Conservation (phyloP, 2,329 filamentous ascomycete genomes). For the Neofusicoccum kwambonambiense region DNA sequence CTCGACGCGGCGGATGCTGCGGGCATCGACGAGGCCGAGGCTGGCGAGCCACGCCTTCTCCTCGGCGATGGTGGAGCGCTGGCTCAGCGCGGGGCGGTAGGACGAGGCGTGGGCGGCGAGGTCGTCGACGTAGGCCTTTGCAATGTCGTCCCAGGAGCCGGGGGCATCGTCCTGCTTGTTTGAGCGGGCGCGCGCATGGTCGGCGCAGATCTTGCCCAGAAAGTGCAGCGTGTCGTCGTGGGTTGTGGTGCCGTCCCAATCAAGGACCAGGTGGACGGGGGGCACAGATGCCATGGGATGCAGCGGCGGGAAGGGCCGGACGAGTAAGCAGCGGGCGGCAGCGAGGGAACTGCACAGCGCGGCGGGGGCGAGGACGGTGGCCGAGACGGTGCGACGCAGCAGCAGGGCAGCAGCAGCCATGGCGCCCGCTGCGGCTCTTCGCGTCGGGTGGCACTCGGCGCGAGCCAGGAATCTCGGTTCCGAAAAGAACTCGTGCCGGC, state of each 20-base stretch:
- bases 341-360: neutral
- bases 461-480: neutral
- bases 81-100: constrained; percentile 27
- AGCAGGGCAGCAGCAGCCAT: neutral
- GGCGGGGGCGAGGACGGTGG: neutral
- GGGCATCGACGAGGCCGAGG: constrained; percentile 39
- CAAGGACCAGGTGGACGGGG: constrained; percentile 41
- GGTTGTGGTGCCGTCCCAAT: constrained; percentile 51
- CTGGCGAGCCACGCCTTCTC: constrained; percentile 40
- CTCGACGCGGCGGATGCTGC: constrained; percentile 42
- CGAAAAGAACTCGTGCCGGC: constrained; percentile 17
- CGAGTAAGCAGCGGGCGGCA: neutral
- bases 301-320: neutral
- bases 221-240: constrained; percentile 45
- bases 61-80: constrained; percentile 31
- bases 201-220: constrained; percentile 36
- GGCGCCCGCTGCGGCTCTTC: neutral
- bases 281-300: constrained; percentile 9
- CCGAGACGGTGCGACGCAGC: neutral
- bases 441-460: neutral
- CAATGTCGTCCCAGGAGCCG: constrained; percentile 39
- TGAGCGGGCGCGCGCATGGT: neutral
- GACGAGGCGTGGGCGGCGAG: constrained; percentile 32
- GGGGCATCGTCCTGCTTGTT: neutral
- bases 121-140: constrained; percentile 43